A percentile compares a stretch with the other conserved stretches of the same genome.
Conservation (phyloP, 805 yeast genomes). For the Suhomyces faveliae region DNA sequence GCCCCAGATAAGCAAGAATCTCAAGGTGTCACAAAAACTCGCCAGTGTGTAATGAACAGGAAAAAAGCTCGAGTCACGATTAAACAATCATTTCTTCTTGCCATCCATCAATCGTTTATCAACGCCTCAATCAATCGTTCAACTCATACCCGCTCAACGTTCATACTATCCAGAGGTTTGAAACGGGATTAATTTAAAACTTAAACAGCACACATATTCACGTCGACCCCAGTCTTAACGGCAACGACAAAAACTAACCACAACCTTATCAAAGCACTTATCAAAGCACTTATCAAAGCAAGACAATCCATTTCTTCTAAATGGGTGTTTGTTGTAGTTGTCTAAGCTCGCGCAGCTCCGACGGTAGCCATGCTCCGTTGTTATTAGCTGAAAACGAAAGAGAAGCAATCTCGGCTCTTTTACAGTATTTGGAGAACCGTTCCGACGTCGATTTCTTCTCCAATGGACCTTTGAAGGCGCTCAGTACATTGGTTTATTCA, state of each 20-base stretch:
- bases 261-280: too few species aligned
- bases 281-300: background rate
- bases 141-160: background rate
- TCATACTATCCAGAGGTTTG: background rate
- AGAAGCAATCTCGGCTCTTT: conserved; percentile 87
- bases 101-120: background rate
- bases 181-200: background rate
- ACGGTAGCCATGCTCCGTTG: conserved; percentile 70
- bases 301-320: background rate
- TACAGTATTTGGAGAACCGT: conserved; percentile 85
- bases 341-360: conserved; percentile 43
- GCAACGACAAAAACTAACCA: background rate
- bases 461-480: conserved; percentile 82
- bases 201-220: background rate
- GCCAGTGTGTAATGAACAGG: background rate
- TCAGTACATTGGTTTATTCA: conserved; percentile 89
- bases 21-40: background rate
- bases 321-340: conserved; percentile 48
- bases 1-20: conserved; percentile 1
- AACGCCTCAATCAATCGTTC: conserved; percentile 1
- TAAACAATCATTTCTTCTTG: background rate
- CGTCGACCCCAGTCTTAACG: background rate
- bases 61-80: conserved; percentile 2
- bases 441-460: conserved; percentile 87
- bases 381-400: conserved; percentile 90